These are phyloP conservation scores for Celoporthe dispersa DNA, from an alignment of 2,329 filamentous ascomycete species.

Conservation along the genomic window DNA sequence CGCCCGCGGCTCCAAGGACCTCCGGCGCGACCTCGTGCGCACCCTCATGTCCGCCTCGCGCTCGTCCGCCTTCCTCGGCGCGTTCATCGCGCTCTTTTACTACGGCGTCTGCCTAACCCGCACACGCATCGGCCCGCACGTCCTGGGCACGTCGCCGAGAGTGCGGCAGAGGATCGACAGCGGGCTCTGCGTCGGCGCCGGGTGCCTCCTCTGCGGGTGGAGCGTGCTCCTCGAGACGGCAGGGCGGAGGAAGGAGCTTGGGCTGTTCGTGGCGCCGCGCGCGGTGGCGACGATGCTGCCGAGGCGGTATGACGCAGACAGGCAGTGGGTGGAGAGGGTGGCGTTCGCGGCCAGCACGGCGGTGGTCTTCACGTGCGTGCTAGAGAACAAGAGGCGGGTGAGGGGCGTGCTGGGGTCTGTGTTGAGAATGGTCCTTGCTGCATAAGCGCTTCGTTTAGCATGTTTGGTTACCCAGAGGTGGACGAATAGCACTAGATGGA, in stretches of 20 bases:
- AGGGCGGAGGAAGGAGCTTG: conserved; percentile 72
- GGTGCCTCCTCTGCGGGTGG: conserved; percentile 79
- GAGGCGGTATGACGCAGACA: conserved; percentile 63
- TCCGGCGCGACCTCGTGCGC: conserved; percentile 44
- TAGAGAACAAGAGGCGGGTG: conserved; percentile 66
- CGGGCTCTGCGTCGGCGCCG: conserved; percentile 71
- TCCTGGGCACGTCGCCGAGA: conserved; percentile 60
- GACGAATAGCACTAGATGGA: neutral
- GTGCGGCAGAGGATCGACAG: conserved; percentile 59
- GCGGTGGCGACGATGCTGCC: conserved; percentile 77
- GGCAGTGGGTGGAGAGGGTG: conserved; percentile 69
- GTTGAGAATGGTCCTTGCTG: conserved; percentile 53
- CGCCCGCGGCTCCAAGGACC: conserved; percentile 47
- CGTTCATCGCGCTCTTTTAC: conserved; percentile 81
- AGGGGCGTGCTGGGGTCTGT: conserved; percentile 71
- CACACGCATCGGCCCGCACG: conserved; percentile 71
- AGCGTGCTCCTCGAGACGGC: conserved; percentile 75
- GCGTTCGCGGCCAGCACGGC: conserved; percentile 71
- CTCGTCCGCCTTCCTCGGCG: conserved; percentile 77
- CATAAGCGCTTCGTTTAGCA: conserved; percentile 25
- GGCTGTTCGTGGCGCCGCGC: conserved; percentile 79
- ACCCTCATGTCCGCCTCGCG: conserved; percentile 65
- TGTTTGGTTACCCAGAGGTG: neutral
- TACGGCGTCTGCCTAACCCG: conserved; percentile 82
- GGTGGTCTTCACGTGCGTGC: conserved; percentile 69